Evolutionary conservation across 1,284 basidiomycete species (phyloP).

Genomic region (Ganoderma multipileum): DNA sequence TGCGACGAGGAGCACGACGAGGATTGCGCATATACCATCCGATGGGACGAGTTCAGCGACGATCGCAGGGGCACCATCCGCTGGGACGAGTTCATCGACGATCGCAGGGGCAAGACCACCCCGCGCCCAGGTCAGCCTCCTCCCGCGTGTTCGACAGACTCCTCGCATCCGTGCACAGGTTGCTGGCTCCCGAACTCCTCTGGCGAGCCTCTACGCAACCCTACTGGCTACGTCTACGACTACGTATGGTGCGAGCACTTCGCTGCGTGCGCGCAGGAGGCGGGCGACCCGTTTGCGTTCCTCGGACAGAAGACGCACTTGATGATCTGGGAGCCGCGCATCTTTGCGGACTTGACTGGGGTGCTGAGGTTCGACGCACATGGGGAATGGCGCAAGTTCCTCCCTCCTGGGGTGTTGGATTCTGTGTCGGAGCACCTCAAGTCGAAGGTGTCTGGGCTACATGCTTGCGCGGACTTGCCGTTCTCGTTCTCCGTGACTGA

Average conservation of each 20-base stretch:
- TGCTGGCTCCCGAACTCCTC: slow-evolving; percentile 5
- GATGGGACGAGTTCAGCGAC: slow-evolving; percentile 17
- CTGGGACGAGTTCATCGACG: slow-evolving; percentile 16
- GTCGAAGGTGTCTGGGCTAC: neutral
- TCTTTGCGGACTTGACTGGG: neutral
- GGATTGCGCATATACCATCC: slow-evolving; percentile 16
- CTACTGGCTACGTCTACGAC: slow-evolving; percentile 10
- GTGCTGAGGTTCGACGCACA: neutral
- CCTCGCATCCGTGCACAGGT: neutral
- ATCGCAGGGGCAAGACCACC: neutral
- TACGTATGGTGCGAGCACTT: slow-evolving; percentile 29
- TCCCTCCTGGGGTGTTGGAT: neutral
- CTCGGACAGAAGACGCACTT: neutral
- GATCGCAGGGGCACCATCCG: slow-evolving; percentile 18
- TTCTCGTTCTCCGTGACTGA: neutral
- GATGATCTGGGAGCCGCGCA: slow-evolving; percentile 4
- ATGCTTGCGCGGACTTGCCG: neutral
- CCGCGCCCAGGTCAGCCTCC: neutral
- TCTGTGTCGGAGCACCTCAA: neutral
- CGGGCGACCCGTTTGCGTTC: neutral
- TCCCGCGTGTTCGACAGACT: neutral
- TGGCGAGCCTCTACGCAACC: neutral
- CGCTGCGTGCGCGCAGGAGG: neutral
- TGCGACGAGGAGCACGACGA: slow-evolving; percentile 24
- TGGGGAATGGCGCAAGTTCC: neutral